Percentiles rank a stretch among this genome's conserved stretches.
These are phyloP conservation scores for Colletotrichum euphorbiae DNA, from an alignment of 2,329 filamentous ascomycete genomes.

Conservation along the genomic window DNA sequence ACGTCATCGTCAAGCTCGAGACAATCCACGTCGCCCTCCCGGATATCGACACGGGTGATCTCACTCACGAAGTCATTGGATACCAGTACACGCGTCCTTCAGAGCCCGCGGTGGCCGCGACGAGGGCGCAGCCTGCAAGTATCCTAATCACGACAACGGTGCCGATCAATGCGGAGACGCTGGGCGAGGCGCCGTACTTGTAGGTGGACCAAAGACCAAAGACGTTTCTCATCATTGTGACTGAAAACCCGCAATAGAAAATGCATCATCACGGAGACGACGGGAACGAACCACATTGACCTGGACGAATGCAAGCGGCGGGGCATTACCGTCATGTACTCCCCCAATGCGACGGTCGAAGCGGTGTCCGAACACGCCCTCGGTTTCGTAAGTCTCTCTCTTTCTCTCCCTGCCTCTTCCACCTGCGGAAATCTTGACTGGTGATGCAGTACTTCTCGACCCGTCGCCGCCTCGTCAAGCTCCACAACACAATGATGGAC, in stretches of 20 bases:
- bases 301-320: constrained; percentile 41
- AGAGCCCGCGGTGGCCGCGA: constrained; percentile 22
- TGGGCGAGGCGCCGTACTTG: constrained; percentile 42
- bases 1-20: constrained; percentile 42
- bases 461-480: constrained; percentile 40
- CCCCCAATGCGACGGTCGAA: constrained; percentile 41
- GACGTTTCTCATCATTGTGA: too few relatives aligned
- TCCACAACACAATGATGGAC: constrained; percentile 41
- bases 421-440: not conserved
- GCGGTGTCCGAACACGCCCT: constrained; percentile 44
- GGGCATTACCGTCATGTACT: constrained; percentile 43
- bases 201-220: constrained; percentile 17
- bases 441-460: constrained; percentile 41
- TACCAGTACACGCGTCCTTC: constrained; percentile 38
- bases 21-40: constrained; percentile 36
- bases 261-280: constrained; percentile 43
- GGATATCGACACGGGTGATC: constrained; percentile 23
- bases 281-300: constrained; percentile 44
- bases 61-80: constrained; percentile 39
- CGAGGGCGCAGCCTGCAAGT: constrained; percentile 43
- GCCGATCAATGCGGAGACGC: constrained; percentile 39
- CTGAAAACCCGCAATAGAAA: constrained; percentile 34
- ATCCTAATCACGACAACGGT: constrained; percentile 44
- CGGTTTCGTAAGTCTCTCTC: constrained; percentile 35
- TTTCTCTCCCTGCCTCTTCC: not conserved